Percentiles rank a stretch among this genome's conserved stretches.
These are phyloP conservation scores for Penicillium mononematosum DNA, from an alignment of 495 filamentous ascomycete species.

Conservation along the genomic window DNA sequence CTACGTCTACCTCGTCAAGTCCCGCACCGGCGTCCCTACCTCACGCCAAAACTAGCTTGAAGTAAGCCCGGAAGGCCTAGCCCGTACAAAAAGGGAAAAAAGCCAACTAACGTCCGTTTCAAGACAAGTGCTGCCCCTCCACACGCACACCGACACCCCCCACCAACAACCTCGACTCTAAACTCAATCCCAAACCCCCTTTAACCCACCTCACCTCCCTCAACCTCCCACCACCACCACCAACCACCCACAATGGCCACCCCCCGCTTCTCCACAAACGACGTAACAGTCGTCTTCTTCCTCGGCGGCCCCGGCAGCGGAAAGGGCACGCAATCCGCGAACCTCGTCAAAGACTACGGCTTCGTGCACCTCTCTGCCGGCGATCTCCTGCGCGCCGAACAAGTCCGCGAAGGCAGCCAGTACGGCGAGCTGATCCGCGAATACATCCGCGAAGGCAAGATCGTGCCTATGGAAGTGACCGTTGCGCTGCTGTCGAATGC, in stretches of 20 bases:
- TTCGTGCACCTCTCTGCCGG: constrained; percentile 93
- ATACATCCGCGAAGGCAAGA: constrained; percentile 88
- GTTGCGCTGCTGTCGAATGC: constrained; percentile 88
- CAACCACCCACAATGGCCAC: constrained; percentile 30
- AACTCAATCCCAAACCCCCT: constrained; percentile 8
- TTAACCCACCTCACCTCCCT: background rate
- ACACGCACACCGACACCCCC: constrained; percentile 13
- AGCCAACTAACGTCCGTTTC: constrained; percentile 7
- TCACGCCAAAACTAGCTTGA: constrained; percentile 9
- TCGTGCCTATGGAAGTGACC: constrained; percentile 99
- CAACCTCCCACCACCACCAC: background rate
- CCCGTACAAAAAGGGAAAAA: constrained; percentile 15
- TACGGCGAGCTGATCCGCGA: constrained; percentile 87
- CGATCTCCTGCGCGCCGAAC: constrained; percentile 90
- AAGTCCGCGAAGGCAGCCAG: constrained; percentile 76
- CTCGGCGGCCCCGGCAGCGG: constrained; percentile 56
- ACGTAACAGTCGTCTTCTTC: constrained; percentile 79
- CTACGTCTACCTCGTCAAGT: constrained; percentile 63
- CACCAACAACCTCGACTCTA: constrained; percentile 13
- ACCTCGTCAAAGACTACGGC: constrained; percentile 83
- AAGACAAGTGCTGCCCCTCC: constrained; percentile 14
- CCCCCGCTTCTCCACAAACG: constrained; percentile 74
- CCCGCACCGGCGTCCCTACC: constrained; percentile 45
- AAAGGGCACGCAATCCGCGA: constrained; percentile 75
- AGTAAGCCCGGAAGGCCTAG: background rate